Evolutionary conservation across 2,329 filamentous ascomycete species (phyloP).

Genomic region (Paramyrothecium roridum): DNA sequence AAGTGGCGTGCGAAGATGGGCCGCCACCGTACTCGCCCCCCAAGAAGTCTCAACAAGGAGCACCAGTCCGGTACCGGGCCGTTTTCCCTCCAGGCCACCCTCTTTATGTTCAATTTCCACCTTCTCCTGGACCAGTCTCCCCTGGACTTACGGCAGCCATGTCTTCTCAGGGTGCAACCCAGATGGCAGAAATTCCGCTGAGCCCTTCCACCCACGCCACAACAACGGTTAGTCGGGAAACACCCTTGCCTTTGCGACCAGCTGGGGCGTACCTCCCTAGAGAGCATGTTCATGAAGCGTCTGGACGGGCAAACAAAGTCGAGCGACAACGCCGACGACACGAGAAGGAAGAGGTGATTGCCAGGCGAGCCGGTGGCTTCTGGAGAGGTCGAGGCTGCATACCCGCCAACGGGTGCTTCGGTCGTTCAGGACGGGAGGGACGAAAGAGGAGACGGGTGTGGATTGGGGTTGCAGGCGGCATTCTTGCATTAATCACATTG

Average conservation of each 20-base stretch:
- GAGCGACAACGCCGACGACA: slow-evolving; percentile 53
- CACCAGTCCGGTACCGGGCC: slow-evolving; percentile 48
- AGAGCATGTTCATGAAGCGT: slow-evolving; percentile 37
- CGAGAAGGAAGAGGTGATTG: slow-evolving; percentile 64
- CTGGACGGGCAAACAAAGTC: slow-evolving; percentile 37
- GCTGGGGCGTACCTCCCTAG: slow-evolving; percentile 42
- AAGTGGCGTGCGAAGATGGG: slow-evolving; percentile 29
- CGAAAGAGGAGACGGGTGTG: slow-evolving; percentile 62
- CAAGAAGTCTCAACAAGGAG: slow-evolving; percentile 27
- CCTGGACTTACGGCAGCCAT: slow-evolving; percentile 61
- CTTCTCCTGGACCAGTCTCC: slow-evolving; percentile 59
- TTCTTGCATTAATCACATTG: slow-evolving; percentile 55
- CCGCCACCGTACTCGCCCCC: slow-evolving; percentile 57
- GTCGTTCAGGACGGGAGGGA: slow-evolving; percentile 59
- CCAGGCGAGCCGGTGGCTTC: slow-evolving; percentile 53
- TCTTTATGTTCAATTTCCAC: slow-evolving; percentile 43
- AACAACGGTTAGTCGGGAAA: slow-evolving; percentile 11
- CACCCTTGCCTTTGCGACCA: slow-evolving; percentile 38
- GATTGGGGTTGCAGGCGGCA: slow-evolving; percentile 44
- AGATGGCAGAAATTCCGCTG: slow-evolving; percentile 56
- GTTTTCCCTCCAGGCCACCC: slow-evolving; percentile 55
- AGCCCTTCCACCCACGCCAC: slow-evolving; percentile 33
- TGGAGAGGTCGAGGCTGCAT: slow-evolving; percentile 67
- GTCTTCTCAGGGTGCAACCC: slow-evolving; percentile 58
- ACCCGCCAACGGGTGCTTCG: slow-evolving; percentile 61